phyloP scores from a whole-genome alignment of 2,329 filamentous ascomycete genomes.

The Colletotrichum phormii region DNA sequence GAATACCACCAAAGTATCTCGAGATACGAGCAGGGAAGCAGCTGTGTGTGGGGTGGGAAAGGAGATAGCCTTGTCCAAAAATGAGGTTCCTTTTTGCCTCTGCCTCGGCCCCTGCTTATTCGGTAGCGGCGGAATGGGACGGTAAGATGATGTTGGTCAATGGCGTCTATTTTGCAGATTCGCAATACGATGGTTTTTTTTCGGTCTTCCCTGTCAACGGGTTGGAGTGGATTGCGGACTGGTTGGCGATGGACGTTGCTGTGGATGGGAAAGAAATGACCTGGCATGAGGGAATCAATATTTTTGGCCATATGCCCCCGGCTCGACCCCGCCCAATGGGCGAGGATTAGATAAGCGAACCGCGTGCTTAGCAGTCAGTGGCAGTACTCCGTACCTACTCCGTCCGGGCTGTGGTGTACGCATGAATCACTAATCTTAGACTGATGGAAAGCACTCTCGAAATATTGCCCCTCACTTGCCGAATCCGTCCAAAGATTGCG shows the following conservation, averaged over 20 bases:
- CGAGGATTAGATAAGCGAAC: conserved; percentile 37
- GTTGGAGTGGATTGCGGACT: conserved; percentile 1
- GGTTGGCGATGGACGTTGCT: conserved; percentile 24
- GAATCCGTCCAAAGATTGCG: conserved; percentile 11
- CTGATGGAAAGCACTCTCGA: conserved; percentile 10
- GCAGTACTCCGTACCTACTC: too few relatives aligned
- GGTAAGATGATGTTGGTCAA: conserved; percentile 15
- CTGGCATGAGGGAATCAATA: conserved; percentile 29
- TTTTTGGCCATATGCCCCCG: conserved; percentile 25
- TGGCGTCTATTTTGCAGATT: conserved; percentile 10
- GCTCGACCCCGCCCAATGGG: conserved; percentile 4
- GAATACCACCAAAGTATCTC: conserved; percentile 11
- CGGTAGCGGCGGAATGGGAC: conserved; percentile 18
- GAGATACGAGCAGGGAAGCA: neutral
- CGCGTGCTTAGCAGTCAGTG: neutral
- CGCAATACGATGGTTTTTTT: conserved; percentile 14
- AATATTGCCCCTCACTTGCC: conserved; percentile 33
- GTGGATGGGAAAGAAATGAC: conserved; percentile 34
- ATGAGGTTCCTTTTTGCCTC: neutral
- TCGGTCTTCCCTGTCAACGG: neutral
- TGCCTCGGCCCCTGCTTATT: conserved; percentile 14
- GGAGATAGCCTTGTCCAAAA: conserved; percentile 20
- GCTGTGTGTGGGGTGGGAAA: neutral
- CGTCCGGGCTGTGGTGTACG: neutral
- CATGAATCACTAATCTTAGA: conserved; percentile 34